Evolutionary conservation across 352 stramenopile species (phyloP).

Genomic region (Phytophthora kernoviae): DNA sequence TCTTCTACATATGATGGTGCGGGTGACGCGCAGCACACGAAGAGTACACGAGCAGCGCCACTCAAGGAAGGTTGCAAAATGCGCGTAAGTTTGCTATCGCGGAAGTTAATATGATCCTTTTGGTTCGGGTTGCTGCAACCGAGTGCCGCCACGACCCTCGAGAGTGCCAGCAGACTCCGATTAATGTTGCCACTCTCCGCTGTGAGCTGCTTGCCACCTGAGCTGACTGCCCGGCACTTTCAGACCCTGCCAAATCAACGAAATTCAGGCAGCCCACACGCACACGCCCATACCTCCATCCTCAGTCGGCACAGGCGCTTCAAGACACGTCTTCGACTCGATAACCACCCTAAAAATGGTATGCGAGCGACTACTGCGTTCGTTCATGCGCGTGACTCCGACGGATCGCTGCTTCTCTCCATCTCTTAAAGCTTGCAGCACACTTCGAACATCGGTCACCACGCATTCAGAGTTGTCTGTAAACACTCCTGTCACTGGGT

Average conservation of each 20-base stretch:
- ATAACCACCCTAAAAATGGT: conserved; percentile 53
- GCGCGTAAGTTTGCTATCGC: conserved; percentile 93
- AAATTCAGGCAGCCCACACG: conserved; percentile 81
- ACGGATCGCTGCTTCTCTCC: conserved; percentile 49
- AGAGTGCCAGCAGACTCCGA: conserved; percentile 77
- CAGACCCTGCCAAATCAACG: conserved; percentile 92
- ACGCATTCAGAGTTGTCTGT: conserved; percentile 52
- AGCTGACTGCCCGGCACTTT: conserved; percentile 89
- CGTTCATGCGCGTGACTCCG: conserved; percentile 59
- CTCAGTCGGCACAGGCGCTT: conserved; percentile 9
- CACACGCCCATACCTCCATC: conserved; percentile 18
- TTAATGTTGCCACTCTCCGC: conserved; percentile 65
- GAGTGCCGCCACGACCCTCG: conserved; percentile 91
- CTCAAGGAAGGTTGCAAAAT: conserved; percentile 90
- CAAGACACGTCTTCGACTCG: conserved; percentile 40
- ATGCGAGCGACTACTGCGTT: conserved; percentile 61
- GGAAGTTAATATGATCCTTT: conserved; percentile 88
- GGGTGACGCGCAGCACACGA: conserved; percentile 88
- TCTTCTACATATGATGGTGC: conserved; percentile 80
- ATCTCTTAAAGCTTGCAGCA: conserved; percentile 44
- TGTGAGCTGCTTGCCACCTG: conserved; percentile 57
- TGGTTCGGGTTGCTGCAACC: conserved; percentile 67
- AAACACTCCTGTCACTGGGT: conserved; percentile 56
- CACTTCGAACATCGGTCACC: conserved; percentile 41
- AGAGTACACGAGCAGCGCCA: conserved; percentile 78